Base-by-base conservation (phyloP, 306 rosid species). In the Phaseolus lunatus region DNA sequence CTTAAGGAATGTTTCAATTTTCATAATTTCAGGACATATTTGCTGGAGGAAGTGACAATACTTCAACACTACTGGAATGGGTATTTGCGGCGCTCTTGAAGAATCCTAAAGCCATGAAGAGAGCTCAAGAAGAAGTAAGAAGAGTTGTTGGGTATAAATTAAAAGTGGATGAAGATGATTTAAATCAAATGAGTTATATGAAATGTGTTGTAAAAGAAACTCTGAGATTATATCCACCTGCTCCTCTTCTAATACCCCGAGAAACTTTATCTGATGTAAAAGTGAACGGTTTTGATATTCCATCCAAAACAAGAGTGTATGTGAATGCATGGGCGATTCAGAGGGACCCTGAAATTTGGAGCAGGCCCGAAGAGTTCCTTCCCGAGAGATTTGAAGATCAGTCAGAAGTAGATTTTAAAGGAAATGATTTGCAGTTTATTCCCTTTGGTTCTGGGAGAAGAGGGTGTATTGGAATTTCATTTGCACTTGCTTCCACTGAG, bases 151-250 rank as follows among this genome's bases (percentile, higher is more conserved):
- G 78, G 23, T 0, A 37, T 15, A 86, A 82, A 47, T 7, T 47
- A 33, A 61, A 45, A 22, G 29, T 87, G 4, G 86, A 80, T 3
- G 70, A 56, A 15, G 31, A 45, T 19, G 88, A 84, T 26, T 29
- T 82, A 15, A 67, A 37, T 0, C 18, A 85, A 41, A 89, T 91
- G 93, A 20, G 50, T 2, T 89, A 82, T 71, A 37, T 91, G 70
- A 61, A 80, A 19, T 87, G 86, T 75, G 83, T 84, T 0, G 2
- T 84, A 7, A 88, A 64, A 33, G 69, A 63, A 63, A 63, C 69
- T 7, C 10, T 63, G 11, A 63, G 69, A 18, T 63, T 63, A 10
- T 89, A 86, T 26, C 84, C 91, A 4, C 82, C 93, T 0, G 12
- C 8, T 15, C 84, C 92, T 58, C 76, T 86, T 1, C 5, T 80